A percentile compares a stretch with the other conserved stretches of the same genome.
Evolutionary conservation across 805 yeast species (phyloP).

Genomic region (Isabelozyma heimii): DNA sequence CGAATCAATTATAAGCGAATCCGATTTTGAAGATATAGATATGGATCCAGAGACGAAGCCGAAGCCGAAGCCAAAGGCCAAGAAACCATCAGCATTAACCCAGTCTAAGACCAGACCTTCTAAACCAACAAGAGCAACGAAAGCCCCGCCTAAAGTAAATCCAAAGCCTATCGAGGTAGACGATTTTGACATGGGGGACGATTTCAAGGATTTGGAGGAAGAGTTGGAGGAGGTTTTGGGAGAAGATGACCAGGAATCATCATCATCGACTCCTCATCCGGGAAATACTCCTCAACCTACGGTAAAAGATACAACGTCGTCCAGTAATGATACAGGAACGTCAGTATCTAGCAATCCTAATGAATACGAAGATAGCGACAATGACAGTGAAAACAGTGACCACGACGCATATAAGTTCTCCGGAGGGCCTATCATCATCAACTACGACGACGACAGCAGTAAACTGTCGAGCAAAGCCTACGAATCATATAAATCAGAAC

Average conservation of each 20-base stretch:
- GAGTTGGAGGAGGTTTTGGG: constrained; percentile 41
- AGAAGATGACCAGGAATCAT: constrained; percentile 11
- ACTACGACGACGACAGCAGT: constrained; percentile 19
- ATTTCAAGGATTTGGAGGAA: constrained; percentile 42
- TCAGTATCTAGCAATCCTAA: neutral
- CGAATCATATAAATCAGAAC: neutral
- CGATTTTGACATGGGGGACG: constrained; percentile 31
- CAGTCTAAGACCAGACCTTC: neutral
- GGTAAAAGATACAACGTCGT: neutral
- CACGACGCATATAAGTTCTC: constrained; percentile 18
- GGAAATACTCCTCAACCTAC: neutral
- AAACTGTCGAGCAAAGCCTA: constrained; percentile 1
- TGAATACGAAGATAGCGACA: neutral
- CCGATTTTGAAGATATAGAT: constrained; percentile 38
- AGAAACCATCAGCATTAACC: neutral
- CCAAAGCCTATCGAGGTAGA: constrained; percentile 4
- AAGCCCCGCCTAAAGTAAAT: neutral
- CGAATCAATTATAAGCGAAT: constrained; percentile 25
- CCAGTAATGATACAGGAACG: neutral
- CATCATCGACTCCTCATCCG: constrained; percentile 7
- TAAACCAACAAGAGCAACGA: constrained; percentile 4
- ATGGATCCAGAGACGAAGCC: constrained; percentile 8
- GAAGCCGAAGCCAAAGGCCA: neutral
- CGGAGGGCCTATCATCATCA: constrained; percentile 22
- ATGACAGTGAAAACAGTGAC: constrained; percentile 26